A percentile compares a stretch with the other conserved stretches of the same genome.
These are phyloP conservation scores for Vachellia pachyceras DNA, from an alignment of 306 rosid genomes.

Conservation along the genomic window DNA sequence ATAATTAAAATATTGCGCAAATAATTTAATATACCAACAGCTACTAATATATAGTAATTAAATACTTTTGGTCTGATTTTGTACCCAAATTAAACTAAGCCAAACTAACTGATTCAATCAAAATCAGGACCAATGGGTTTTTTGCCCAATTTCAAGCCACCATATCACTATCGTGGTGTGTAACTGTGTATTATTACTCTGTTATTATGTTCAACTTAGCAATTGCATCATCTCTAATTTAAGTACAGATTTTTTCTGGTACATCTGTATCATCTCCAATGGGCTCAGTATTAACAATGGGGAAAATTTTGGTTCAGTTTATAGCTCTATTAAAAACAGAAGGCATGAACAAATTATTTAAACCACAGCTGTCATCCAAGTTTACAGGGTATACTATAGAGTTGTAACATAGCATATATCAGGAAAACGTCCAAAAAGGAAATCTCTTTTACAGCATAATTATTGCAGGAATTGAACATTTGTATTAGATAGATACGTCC, in stretches of 20 bases:
- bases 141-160: not conserved
- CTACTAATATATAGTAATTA: too few species aligned
- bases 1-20: too few species aligned
- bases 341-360: constrained; percentile 22
- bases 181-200: not conserved
- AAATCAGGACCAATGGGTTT: too few species aligned
- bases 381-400: constrained; percentile 29
- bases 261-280: not conserved
- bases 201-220: not conserved
- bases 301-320: not conserved
- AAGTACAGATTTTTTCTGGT: not conserved
- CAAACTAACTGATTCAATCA: too few species aligned
- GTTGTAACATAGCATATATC: constrained; percentile 31
- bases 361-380: constrained; percentile 10
- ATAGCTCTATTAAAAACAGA: not conserved
- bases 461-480: constrained; percentile 36
- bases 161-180: not conserved
- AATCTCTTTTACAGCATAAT: constrained; percentile 38
- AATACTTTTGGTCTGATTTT: too few species aligned
- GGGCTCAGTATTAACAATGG: not conserved
- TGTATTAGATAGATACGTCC: constrained; percentile 16
- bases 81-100: too few species aligned
- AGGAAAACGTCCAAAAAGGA: constrained; percentile 26
- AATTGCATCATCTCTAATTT: not conserved
- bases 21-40: too few species aligned